A percentile compares a stretch with the other conserved stretches of the same genome.
Evolutionary conservation across 129 eudicot genomes (phyloP).

Genomic region (Centella asiatica): DNA sequence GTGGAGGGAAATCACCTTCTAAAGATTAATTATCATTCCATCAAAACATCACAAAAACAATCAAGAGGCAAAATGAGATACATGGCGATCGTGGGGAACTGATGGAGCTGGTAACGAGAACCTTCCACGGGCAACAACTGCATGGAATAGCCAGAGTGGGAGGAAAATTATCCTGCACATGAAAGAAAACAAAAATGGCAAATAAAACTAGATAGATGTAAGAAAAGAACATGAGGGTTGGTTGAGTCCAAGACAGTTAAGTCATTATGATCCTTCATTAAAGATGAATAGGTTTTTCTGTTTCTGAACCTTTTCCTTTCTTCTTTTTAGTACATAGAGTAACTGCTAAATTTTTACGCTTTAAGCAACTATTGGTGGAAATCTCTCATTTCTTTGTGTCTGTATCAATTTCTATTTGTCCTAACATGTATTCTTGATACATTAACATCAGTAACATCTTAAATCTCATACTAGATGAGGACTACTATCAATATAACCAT

Average conservation of each 20-base stretch:
- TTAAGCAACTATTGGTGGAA: too few relatives aligned
- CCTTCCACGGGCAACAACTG: slow-evolving; percentile 88
- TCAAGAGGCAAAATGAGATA: slow-evolving; percentile 22
- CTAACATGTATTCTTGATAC: too few relatives aligned
- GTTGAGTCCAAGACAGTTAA: too few relatives aligned
- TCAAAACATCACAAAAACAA: slow-evolving; percentile 8
- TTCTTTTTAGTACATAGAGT: too few relatives aligned
- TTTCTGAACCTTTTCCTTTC: not conserved
- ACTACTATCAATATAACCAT: too few relatives aligned
- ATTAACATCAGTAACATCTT: too few relatives aligned
- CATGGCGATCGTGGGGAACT: slow-evolving; percentile 93
- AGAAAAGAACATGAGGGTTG: not conserved
- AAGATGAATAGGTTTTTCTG: too few relatives aligned
- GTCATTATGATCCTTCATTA: too few relatives aligned
- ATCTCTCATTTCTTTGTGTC: too few relatives aligned
- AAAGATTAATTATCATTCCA: not conserved
- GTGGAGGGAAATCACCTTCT: slow-evolving; percentile 3
- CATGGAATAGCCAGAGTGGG: slow-evolving; percentile 86
- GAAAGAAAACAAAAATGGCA: not conserved
- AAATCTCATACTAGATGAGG: too few relatives aligned
- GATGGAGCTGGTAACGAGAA: slow-evolving; percentile 96
- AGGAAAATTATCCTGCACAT: slow-evolving; percentile 67
- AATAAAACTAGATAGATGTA: not conserved
- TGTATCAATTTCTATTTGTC: too few relatives aligned
- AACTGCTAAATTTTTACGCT: too few relatives aligned